These are phyloP conservation scores for Paecilomyces niveus DNA, from an alignment of 2,329 filamentous ascomycete species.

Conservation along the genomic window DNA sequence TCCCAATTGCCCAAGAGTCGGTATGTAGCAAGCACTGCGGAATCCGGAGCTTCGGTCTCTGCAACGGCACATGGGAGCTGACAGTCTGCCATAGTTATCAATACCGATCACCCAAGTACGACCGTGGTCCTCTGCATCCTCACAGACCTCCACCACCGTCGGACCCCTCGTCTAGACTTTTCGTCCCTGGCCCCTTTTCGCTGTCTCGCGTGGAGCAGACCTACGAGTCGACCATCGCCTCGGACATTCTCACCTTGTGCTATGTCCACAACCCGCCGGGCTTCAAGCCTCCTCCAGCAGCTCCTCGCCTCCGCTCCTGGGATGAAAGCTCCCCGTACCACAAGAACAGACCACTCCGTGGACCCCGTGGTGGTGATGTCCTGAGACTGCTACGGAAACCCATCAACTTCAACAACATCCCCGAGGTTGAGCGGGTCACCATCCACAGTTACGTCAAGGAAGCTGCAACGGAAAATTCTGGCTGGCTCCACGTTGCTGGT, in stretches of 20 bases:
- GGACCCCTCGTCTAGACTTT: slow-evolving; percentile 80
- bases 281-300: slow-evolving; percentile 50
- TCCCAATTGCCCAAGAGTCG: slow-evolving; percentile 46
- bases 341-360: slow-evolving; percentile 79
- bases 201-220: slow-evolving; percentile 83
- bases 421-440: slow-evolving; percentile 71
- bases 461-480: slow-evolving; percentile 61
- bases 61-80: not conserved
- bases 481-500: slow-evolving; percentile 72
- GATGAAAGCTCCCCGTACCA: slow-evolving; percentile 89
- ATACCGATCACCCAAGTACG: slow-evolving; percentile 88
- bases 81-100: slow-evolving; percentile 62
- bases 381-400: slow-evolving; percentile 46
- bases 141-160: slow-evolving; percentile 82
- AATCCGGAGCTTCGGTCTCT: not conserved
- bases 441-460: slow-evolving; percentile 69
- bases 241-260: slow-evolving; percentile 80
- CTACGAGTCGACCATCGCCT: slow-evolving; percentile 75
- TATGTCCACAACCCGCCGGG: slow-evolving; percentile 84
- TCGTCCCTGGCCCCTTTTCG: slow-evolving; percentile 84
- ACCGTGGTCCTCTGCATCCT: slow-evolving; percentile 87
- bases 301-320: slow-evolving; percentile 73
- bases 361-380: slow-evolving; percentile 68
- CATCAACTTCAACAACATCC: slow-evolving; percentile 75
- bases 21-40: slow-evolving; percentile 27